Conservation (phyloP, 1,284 basidiomycete genomes). For the Pyrrhoderma noxium region DNA sequence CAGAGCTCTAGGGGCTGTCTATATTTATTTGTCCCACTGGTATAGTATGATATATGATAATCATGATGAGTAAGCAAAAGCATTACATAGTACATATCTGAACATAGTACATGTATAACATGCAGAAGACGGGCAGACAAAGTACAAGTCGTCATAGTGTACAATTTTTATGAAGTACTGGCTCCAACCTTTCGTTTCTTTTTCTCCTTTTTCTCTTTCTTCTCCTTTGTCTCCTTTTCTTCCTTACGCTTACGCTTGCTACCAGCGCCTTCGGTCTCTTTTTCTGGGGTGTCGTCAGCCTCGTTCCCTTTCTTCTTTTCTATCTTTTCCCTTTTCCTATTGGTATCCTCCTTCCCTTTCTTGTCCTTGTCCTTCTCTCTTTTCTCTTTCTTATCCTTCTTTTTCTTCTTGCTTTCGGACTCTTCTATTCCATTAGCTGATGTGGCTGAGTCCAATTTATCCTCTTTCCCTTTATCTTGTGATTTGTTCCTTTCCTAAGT, state of each 20-base stretch:
- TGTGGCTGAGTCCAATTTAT: neutral
- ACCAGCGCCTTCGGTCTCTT: conserved; percentile 5
- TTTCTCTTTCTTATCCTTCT: conserved; percentile 8
- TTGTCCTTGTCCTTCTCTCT: conserved; percentile 23
- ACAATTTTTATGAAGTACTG: neutral
- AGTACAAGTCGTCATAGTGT: too few species aligned
- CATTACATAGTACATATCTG: too few species aligned
- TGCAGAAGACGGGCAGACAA: too few species aligned
- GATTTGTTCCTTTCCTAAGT: too few species aligned
- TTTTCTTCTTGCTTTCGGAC: conserved; percentile 18
- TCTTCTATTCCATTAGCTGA: conserved; percentile 1
- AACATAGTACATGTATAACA: too few species aligned
- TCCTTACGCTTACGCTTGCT: neutral
- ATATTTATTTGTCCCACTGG: too few species aligned
- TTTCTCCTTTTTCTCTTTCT: conserved; percentile 14
- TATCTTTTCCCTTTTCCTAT: conserved; percentile 25
- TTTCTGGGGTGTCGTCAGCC: conserved; percentile 16
- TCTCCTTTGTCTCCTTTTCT: neutral
- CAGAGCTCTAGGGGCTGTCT: too few species aligned
- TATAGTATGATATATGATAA: too few species aligned
- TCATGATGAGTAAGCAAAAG: too few species aligned
- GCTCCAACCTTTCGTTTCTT: conserved; percentile 13
- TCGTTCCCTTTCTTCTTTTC: conserved; percentile 27
- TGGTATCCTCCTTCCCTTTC: conserved; percentile 13
- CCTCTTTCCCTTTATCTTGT: too few species aligned